Base-by-base conservation (phyloP, 1,284 basidiomycete genomes). In the Rhodotorula glutinis region DNA sequence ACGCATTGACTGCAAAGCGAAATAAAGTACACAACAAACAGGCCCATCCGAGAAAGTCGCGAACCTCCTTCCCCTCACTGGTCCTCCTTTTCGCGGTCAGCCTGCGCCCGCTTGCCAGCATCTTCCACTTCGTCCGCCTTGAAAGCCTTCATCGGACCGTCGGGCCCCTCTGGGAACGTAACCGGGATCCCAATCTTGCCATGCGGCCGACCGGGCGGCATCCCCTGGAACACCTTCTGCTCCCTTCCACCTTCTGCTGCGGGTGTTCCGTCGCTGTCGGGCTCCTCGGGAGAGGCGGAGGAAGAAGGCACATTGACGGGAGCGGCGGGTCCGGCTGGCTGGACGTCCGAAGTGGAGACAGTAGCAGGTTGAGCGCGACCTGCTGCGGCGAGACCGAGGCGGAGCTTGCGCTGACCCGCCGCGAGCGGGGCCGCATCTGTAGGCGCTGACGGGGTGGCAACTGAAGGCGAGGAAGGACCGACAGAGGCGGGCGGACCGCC, bases 141-240 rank as follows among this genome's bases (percentile, higher is more conserved):
- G 17, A 33, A 16, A 8, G 27, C 51, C 30, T 17, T 47, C 27
- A 30, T 30, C 0, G 29, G 29, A 27, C 59, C 43, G 14, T 44
- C 49, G 21, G 56, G 53, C 10, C 53, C 56, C 10, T 38, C 57
- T 27, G 49, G n/a, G 23, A 23, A 16, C 21, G 27, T 41, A 40
- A 69, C 58, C 33, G 67, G 67, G 21, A 69, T 58, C 19, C 55
- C 55, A 7, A 69, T 69, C 46, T 49, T 54, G 30, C 67, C 67
- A 23, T 56, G 52, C n/a, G 60, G 55, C 19, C 67, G 27, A 1
- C 23, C 25, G 47, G 57, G 33, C 23, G 63, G 53, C 14, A 69
- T 62, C 27, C 55, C 59, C 29, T 59, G 30, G 21, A 65, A 65
- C 29, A 69, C 60, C 11, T 55, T 59, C 23, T 53, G 44, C 11